Base-by-base conservation (phyloP, 2,329 filamentous ascomycete species). In the Bipolaris bicolor region DNA sequence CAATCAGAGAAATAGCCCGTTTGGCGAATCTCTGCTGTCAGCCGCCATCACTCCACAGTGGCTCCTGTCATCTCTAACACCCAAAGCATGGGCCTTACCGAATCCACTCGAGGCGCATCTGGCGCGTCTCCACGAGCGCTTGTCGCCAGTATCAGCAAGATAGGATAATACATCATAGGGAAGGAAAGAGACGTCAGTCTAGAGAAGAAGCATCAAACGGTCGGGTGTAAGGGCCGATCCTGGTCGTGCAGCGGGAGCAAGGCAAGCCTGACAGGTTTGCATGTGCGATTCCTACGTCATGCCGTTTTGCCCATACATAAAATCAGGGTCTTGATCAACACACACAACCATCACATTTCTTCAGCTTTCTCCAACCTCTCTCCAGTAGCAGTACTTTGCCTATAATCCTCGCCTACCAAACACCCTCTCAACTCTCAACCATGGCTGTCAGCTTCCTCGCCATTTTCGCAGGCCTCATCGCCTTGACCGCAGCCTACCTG, bases 401-500 rank as follows among this genome's bases (percentile, higher is more conserved):
- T 50, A 39, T 46, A 45, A 37, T n/a, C 26, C 44, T 56, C 44
- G 34, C 11, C 22, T 37, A 49, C n/a, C 46, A 49, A 45, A 50
- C 37, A 43, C 36, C 18, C 44, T 20, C 20, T 18, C 39, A 29
- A 7, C 31, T 26, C 18, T 16, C 36, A 50, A 68, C 49, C 33
- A 75, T 75, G 73, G 60, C 67, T 39, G 55, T 69, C 24, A 63
- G 62, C 24, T 56, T 76, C 55, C 64, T 76, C 60, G 73, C 75
- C 40, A 60, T 62, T 54, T 59, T 70, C 15, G 71, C 77, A 16
- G 72, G 76, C 64, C 45, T 64, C 37, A 43, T 65, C 16, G 66
- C 58, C 57, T 53, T 70, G 43, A 68, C 76, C 20, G 72, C 74
- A 60, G 57, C 80, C 49, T 79, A 77, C 58, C 63, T 82, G 64